Conservation (phyloP, 768 basidiomycete species). For the Phaeotremella fagi region DNA sequence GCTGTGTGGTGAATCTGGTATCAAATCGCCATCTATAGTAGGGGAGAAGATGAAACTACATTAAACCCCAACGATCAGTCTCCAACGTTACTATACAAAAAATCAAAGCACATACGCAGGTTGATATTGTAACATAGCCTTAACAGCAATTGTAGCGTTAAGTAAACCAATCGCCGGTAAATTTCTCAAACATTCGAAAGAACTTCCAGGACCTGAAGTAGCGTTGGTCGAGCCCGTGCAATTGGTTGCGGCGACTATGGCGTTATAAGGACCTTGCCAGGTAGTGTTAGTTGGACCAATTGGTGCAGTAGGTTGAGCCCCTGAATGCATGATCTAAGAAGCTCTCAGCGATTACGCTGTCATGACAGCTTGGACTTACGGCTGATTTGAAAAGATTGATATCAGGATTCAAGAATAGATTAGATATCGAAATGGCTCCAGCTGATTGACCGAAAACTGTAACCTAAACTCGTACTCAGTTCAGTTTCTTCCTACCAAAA, state of each 20-base stretch:
- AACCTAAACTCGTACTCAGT: conserved; percentile 45
- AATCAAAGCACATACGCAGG: conserved; percentile 15
- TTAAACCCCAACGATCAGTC: neutral
- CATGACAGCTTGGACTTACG: conserved; percentile 3
- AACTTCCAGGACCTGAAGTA: conserved; percentile 6
- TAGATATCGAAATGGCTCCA: conserved; percentile 55
- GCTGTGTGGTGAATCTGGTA: conserved; percentile 37
- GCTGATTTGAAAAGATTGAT: conserved; percentile 11
- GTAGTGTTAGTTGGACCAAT: conserved; percentile 21
- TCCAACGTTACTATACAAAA: neutral
- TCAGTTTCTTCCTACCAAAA: neutral
- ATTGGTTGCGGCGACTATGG: conserved; percentile 21
- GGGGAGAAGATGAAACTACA: conserved; percentile 33
- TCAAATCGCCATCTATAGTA: conserved; percentile 39
- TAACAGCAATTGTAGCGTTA: conserved; percentile 27
- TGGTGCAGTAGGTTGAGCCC: conserved; percentile 23
- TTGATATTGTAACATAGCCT: conserved; percentile 12
- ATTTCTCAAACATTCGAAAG: conserved; percentile 36
- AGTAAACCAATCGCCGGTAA: conserved; percentile 25
- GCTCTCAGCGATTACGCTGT: conserved; percentile 1
- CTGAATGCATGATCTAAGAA: conserved; percentile 35
- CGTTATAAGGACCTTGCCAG: conserved; percentile 36
- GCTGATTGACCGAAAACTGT: conserved; percentile 59
- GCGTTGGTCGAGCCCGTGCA: conserved; percentile 19
- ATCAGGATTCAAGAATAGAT: conserved; percentile 46